phyloP scores from a whole-genome alignment of 2,329 filamentous ascomycete genomes.

The Conoideocrella luteorostrata region DNA sequence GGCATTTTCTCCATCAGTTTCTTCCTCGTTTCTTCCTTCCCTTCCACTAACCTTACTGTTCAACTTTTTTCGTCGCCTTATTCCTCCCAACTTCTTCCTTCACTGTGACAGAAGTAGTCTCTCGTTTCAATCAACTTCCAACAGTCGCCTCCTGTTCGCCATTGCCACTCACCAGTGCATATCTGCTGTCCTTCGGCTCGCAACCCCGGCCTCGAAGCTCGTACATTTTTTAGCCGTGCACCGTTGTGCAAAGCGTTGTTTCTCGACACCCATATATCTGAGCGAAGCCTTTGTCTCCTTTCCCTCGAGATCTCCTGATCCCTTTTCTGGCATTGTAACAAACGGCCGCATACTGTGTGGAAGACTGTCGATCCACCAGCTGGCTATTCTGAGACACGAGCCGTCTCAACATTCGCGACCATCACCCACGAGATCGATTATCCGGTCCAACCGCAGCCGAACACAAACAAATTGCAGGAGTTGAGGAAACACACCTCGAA shows the following conservation, averaged over 20 bases:
- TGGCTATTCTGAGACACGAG: not conserved
- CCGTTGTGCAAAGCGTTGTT: too few species aligned
- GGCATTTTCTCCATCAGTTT: not conserved
- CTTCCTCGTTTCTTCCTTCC: not conserved
- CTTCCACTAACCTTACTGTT: not conserved
- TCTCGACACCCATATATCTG: too few species aligned
- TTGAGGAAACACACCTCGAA: not conserved
- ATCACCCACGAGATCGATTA: not conserved
- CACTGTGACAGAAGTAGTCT: constrained; percentile 6
- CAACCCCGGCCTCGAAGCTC: too few species aligned
- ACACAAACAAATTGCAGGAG: not conserved
- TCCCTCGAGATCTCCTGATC: too few species aligned
- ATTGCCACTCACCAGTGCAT: too few species aligned
- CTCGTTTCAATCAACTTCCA: constrained; percentile 2
- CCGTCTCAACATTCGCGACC: not conserved
- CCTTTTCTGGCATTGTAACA: too few species aligned
- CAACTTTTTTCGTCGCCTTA: not conserved
- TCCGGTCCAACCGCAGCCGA: not conserved
- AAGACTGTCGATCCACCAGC: not conserved
- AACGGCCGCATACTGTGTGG: not conserved
- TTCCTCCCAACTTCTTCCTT: not conserved
- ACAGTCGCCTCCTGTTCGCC: not conserved
- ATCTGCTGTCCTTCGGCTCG: too few species aligned
- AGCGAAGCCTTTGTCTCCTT: too few species aligned
- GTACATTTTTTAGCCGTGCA: too few species aligned